Base-by-base conservation (phyloP, 148 eudicot species). In the Rhododendron ferrugineum region DNA sequence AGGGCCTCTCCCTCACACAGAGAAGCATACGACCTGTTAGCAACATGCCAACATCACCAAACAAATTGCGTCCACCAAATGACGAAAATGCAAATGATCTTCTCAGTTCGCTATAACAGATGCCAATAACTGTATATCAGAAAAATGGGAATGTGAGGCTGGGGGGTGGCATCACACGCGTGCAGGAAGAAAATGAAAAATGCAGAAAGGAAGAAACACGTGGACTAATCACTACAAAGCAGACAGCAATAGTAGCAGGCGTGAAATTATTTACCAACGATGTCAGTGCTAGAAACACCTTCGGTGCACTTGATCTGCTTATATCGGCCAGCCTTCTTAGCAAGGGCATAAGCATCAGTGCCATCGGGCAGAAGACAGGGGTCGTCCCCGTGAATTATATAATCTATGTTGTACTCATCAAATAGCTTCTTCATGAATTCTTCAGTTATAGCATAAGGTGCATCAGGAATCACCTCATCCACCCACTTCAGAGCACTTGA, bases 311-410 rank as follows among this genome's bases (percentile, higher is more conserved):
- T 96, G 85, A 96, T 96, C 93, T 96, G 98, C 89, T 96, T 95
- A 91, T 90, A 96, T 78, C 96, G 95, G 34, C 98, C 96, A 80
- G 92, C 99, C 90, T 93, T 93, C 92, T 96, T 96, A 66, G 98
- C 99, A 84, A 95, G 98, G 83, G 98, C 98, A 88, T 96, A 96
- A 80, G 99, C 99, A 93, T 96, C 99, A 79, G 93, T 89, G 70
- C 99, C 99, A 88, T 96, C 99, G 44, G 97, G 99, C 42, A 96
- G 98, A 89, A 96, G 85, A 82, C 99, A 96, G 0, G 99, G 99
- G 85, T 96, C 99, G 88, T 96, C 99, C 81, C 99, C 98, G 74
- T 96, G 99, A 84, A 96, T 96, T 72, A 96, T 96, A 87, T 96
- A 96, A 86, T 96, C 98, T 49, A 96, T 95, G 66, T 91, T 83